Conservation (phyloP, 331 rosid species). For the Saraca asoca region DNA sequence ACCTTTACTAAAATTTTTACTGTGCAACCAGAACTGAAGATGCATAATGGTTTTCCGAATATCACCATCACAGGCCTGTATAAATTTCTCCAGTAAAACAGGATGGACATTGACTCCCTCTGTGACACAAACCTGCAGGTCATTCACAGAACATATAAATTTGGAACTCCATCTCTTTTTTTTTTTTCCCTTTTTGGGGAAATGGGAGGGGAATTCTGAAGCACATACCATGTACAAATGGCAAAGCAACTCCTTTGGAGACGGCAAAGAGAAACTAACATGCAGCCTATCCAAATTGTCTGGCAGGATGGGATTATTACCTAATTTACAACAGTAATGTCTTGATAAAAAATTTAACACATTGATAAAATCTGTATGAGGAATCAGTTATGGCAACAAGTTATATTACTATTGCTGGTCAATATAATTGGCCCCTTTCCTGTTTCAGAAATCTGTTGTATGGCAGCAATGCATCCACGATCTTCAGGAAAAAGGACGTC, state of each 20-base stretch:
- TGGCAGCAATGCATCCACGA: constrained; percentile 84
- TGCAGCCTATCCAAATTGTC: constrained; percentile 58
- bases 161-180: constrained; percentile 5
- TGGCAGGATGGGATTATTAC: constrained; percentile 70
- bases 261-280: constrained; percentile 63
- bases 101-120: constrained; percentile 66
- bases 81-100: constrained; percentile 61
- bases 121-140: constrained; percentile 72
- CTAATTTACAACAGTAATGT: constrained; percentile 43
- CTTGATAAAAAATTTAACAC: constrained; percentile 30
- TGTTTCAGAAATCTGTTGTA: constrained; percentile 79
- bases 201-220: constrained; percentile 20
- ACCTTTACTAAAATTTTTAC: constrained; percentile 63
- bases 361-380: constrained; percentile 24
- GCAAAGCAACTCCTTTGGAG: constrained; percentile 63
- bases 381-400: constrained; percentile 29
- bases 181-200: constrained; percentile 12
- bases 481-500: constrained; percentile 84
- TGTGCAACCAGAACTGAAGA: constrained; percentile 98
- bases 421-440: constrained; percentile 86
- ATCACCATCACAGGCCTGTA: constrained; percentile 69
- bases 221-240: constrained; percentile 68
- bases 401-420: constrained; percentile 87
- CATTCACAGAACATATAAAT: constrained; percentile 28
- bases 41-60: constrained; percentile 74